These are phyloP conservation scores for Aspergillus indologenus DNA, from an alignment of 495 filamentous ascomycete species.

Conservation along the genomic window DNA sequence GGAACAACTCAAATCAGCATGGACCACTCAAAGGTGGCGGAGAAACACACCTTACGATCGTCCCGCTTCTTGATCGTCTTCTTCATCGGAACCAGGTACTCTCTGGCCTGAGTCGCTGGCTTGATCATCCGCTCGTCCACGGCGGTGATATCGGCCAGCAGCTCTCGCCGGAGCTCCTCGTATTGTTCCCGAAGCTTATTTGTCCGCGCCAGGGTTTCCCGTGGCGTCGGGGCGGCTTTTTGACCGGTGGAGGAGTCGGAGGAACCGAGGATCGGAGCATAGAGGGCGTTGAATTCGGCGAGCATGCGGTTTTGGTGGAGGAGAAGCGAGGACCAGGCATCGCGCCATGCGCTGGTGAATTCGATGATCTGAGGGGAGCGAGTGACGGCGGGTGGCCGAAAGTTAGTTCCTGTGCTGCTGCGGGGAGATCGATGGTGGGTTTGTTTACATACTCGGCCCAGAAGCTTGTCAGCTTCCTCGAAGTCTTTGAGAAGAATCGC, in stretches of 20 bases:
- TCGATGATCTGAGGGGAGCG: conserved; percentile 59
- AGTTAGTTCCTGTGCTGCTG: conserved; percentile 3
- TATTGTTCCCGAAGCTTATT: conserved; percentile 66
- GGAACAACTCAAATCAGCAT: background rate
- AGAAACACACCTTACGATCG: conserved; percentile 66
- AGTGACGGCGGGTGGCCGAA: conserved; percentile 5
- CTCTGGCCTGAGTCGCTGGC: conserved; percentile 70
- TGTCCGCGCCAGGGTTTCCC: conserved; percentile 61
- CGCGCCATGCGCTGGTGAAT: conserved; percentile 76
- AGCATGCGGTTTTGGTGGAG: conserved; percentile 66
- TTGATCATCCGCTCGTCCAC: conserved; percentile 72
- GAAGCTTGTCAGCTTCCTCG: conserved; percentile 75
- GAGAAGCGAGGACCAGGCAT: conserved; percentile 77
- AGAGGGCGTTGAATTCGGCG: conserved; percentile 72
- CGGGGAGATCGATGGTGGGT: conserved; percentile 4
- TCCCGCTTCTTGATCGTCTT: conserved; percentile 92
- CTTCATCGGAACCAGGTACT: conserved; percentile 69
- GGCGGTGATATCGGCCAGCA: conserved; percentile 67
- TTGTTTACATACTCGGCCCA: conserved; percentile 60
- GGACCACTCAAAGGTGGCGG: background rate
- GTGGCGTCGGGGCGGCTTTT: conserved; percentile 59
- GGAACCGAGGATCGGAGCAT: conserved; percentile 74
- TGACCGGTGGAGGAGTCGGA: conserved; percentile 50
- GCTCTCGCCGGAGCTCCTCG: conserved; percentile 69
- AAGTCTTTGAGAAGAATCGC: conserved; percentile 76